Percentiles rank a stretch among this genome's conserved stretches.
Evolutionary conservation across 345 rosid genomes (phyloP).

Genomic region (Crucihimalaya himalaica): DNA sequence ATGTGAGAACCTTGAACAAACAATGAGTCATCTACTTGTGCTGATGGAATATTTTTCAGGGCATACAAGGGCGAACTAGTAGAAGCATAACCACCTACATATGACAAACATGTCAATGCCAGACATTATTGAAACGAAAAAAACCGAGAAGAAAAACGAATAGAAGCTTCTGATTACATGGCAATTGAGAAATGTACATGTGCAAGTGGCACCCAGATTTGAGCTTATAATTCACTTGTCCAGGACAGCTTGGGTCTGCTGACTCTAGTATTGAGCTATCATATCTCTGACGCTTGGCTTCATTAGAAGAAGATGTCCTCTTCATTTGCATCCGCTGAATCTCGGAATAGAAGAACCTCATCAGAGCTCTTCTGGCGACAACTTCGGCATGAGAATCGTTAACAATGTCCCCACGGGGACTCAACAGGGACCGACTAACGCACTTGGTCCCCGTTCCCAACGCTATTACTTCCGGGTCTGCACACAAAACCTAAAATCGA

Average conservation of each 20-base stretch:
- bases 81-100: slow-evolving; percentile 72
- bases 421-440: slow-evolving; percentile 60
- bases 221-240: slow-evolving; percentile 48
- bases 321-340: slow-evolving; percentile 44
- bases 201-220: slow-evolving; percentile 71
- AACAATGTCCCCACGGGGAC: slow-evolving; percentile 72
- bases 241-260: slow-evolving; percentile 38
- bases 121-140: background rate
- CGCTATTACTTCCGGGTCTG: slow-evolving; percentile 70
- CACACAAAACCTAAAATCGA: slow-evolving; percentile 16
- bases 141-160: background rate
- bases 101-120: slow-evolving; percentile 16
- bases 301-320: slow-evolving; percentile 1
- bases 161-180: slow-evolving; percentile 60
- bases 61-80: slow-evolving; percentile 42
- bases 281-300: slow-evolving; percentile 30
- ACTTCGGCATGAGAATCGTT: slow-evolving; percentile 94
- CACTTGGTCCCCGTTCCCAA: slow-evolving; percentile 94
- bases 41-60: slow-evolving; percentile 39
- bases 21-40: slow-evolving; percentile 26
- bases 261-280: slow-evolving; percentile 47
- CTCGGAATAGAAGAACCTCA: slow-evolving; percentile 79
- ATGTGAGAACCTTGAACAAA: slow-evolving; percentile 24
- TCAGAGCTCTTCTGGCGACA: slow-evolving; percentile 72
- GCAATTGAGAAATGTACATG: slow-evolving; percentile 85